Evolutionary conservation across 176 grass and related monocot species (phyloP), one percentile per base, ranked within the genome.

Genomic region (Ampelocalamus luodianensis): DNA sequence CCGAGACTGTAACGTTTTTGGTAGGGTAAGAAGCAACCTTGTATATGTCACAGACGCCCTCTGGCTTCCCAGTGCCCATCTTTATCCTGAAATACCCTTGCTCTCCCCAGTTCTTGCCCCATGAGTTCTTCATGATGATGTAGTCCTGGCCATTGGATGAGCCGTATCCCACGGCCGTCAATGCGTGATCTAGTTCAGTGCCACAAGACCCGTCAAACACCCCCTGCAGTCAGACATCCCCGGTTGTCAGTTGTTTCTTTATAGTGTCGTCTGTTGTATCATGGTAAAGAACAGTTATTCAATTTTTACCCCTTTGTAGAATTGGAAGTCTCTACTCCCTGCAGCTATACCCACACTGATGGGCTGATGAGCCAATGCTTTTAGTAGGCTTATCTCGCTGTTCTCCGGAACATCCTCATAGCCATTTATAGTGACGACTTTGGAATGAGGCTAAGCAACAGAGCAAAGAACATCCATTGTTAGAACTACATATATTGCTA

Each of bases 61-160:
- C 85, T 17, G 92, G 89, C 11, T 85, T 94, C 11, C 92, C 92
- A 0, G 86, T 92, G 15, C 87, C 85, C 88, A 82, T 92, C 79
- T 82, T 94, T 79, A 97, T 97, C 86, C 90, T 92, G 65, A 92
- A 59, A 53, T 91, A 97, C 1, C 94, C 92, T 65, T 87, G 89
- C 65, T 94, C 90, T 38, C 94, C 94, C 94, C 94, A 94, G 37
- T 46, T 83, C 16, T 18, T 67, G 10, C 92, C 94, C 92, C 94
- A 97, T 14, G 92, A 97, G 65, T 94, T 97, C 90, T 97, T 97
- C 80, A 97, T 81, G 38, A 87, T 51, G 67, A 94, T 85, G 81
- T 91, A 97, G 59, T 94, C 82, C 68, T 83, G 90, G 2, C 83
- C 86, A 11, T 87, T 45, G 20, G 79, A 80, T 10, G 94, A 92